Evolutionary conservation across 179 eudicot genomes (phyloP).

Genomic region (Silene noctiflora): DNA sequence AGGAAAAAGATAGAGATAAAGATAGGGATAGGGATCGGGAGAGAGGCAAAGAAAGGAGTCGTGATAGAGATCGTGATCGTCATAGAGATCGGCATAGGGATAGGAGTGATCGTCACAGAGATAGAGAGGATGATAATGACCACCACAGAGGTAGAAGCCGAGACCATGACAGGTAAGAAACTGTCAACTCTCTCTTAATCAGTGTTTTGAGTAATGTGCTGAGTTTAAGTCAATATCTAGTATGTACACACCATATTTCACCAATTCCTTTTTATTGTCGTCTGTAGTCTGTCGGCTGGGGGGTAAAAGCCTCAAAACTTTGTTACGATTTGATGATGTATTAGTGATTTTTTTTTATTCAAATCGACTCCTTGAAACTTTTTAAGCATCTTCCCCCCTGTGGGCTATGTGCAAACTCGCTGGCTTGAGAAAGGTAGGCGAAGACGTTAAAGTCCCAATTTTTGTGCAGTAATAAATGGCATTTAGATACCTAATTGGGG

Average conservation of each 20-base stretch:
- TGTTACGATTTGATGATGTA: no score
- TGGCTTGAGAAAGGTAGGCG: not conserved
- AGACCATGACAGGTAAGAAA: slow-evolving; percentile 51
- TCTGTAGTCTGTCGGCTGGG: no score
- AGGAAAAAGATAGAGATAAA: slow-evolving; percentile 21
- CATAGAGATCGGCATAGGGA: slow-evolving; percentile 47
- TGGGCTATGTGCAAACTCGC: not conserved
- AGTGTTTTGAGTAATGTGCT: not conserved
- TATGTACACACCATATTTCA: no score
- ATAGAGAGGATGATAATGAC: slow-evolving; percentile 58
- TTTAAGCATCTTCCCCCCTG: not conserved
- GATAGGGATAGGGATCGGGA: slow-evolving; percentile 29
- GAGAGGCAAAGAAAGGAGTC: slow-evolving; percentile 29
- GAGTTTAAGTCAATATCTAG: not conserved
- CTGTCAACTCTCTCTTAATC: not conserved
- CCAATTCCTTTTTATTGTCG: no score
- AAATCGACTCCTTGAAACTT: no score
- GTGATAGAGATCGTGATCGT: slow-evolving; percentile 44
- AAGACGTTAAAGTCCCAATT: no score
- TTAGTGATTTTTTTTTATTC: not conserved
- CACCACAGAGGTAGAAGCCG: slow-evolving; percentile 56
- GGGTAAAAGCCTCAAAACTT: no score
- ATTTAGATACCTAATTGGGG: no score
- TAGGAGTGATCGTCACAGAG: slow-evolving; percentile 46
- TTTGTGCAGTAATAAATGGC: no score